A percentile compares a stretch with the other conserved stretches of the same genome.
Conservation (phyloP, 257 asterid species). For the Nicotiana sylvestris region DNA sequence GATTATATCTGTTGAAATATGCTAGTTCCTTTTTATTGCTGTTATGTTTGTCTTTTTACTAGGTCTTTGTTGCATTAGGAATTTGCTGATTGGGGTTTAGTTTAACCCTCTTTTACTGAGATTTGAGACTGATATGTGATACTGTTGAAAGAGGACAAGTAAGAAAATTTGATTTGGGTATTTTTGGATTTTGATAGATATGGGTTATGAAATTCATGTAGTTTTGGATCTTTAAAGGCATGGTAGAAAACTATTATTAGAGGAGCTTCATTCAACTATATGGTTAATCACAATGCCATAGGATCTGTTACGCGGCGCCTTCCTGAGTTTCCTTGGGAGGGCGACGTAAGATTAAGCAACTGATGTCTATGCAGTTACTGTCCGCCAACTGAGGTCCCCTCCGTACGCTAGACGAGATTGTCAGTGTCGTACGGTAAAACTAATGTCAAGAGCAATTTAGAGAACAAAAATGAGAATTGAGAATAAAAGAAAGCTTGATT, state of each 20-base stretch:
- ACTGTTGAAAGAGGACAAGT: not conserved
- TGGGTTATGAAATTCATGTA: not conserved
- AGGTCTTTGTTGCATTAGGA: not conserved
- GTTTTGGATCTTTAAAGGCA: not conserved
- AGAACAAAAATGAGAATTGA: no score
- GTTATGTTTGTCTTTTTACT: not conserved
- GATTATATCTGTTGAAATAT: no score
- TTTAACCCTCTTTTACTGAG: not conserved
- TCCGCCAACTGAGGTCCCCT: no score
- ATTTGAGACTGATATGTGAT: not conserved
- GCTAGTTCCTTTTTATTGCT: not conserved
- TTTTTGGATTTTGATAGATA: not conserved
- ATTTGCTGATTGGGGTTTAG: not conserved
- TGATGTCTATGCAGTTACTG: no score
- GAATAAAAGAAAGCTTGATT: no score
- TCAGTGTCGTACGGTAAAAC: no score
- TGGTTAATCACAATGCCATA: not conserved
- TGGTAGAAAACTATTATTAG: not conserved
- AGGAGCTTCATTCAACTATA: not conserved
- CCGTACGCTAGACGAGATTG: no score
- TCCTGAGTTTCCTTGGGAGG: no score
- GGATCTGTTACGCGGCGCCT: not conserved
- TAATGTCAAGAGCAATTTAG: no score
- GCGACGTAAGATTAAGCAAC: no score
- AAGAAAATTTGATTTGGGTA: not conserved